Evolutionary conservation across 1,139 yeast genomes (phyloP), one percentile per base, ranked within the genome.

Genomic region (Saccharomyces uvarum): DNA sequence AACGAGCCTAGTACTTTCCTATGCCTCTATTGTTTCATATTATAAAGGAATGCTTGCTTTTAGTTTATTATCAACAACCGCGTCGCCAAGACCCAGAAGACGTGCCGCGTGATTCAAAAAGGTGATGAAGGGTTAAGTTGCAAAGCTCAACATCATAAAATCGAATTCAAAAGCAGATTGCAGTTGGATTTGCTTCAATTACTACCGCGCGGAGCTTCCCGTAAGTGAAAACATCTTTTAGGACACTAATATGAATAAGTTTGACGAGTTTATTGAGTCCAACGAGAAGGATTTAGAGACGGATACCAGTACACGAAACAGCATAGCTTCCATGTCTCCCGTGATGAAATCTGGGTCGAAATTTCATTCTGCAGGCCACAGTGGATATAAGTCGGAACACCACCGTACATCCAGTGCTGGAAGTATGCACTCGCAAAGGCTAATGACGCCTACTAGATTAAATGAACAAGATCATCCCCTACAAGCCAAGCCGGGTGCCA

Each of bases 211-310:
- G 44, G 24, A 38, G 5, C 24, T 11, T 5, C 16, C 21, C 9
- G 19, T 19, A 38, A 16, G 11, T 11, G 9, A 8, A 38, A n/a
- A 11, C 19, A 38, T 38, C 24, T 16, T 7, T 7, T 38, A 4
- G 44, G 44, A 14, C 14, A 41, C 19, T 4, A 9, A 26, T 7
- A 63, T 64, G 66, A 61, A 59, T 54, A 56, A 60, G 48, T 63
- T 65, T 52, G 69, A 66, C 53, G 62, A 54, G 53, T 66, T 66
- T 52, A 62, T 66, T 13, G 63, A 61, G 52, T 58, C 59, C 9
- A 57, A 63, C 6, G 70, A 66, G 42, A 54, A 52, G 42, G 59
- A 59, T 38, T 49, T 62, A 46, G 50, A 64, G 14, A 53, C 65
- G 13, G 69, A 66, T 51, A 66, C 68, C 5, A 61, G 65, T 47